Percentiles rank a stretch among this genome's conserved stretches.
phyloP scores from a whole-genome alignment of 2,329 filamentous ascomycete species.

The Hymenoscyphus repandus region DNA sequence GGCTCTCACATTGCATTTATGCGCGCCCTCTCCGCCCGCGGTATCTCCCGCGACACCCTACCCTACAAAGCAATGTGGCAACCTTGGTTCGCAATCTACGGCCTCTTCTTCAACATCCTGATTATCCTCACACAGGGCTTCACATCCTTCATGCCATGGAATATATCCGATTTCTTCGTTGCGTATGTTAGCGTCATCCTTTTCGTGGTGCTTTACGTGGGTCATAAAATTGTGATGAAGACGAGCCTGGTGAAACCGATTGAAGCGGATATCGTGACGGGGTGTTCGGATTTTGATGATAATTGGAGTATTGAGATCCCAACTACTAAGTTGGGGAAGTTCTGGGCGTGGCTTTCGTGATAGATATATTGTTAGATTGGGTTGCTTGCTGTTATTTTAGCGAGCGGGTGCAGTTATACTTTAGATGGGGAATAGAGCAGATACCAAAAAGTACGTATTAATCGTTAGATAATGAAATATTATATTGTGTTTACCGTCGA shows the following conservation, averaged over 20 bases:
- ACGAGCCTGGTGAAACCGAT: conserved; percentile 33
- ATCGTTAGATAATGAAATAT: no score
- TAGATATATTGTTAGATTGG: neutral
- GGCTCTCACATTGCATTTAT: conserved; percentile 61
- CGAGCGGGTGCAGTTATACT: no score
- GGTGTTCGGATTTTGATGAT: conserved; percentile 32
- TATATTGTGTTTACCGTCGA: no score
- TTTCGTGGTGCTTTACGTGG: conserved; percentile 53
- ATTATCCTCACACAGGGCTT: conserved; percentile 67
- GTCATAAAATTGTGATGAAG: conserved; percentile 48
- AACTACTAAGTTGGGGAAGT: conserved; percentile 21
- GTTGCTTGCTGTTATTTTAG: no score
- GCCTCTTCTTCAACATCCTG: conserved; percentile 58
- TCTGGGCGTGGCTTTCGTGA: conserved; percentile 21
- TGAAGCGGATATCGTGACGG: conserved; percentile 40
- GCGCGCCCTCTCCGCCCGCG: conserved; percentile 50
- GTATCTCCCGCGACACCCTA: conserved; percentile 50
- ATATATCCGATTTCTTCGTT: conserved; percentile 55
- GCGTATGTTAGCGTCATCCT: conserved; percentile 61
- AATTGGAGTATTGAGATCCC: conserved; percentile 32
- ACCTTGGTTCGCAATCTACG: conserved; percentile 61
- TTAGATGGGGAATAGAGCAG: no score
- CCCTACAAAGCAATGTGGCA: conserved; percentile 58
- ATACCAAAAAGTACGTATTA: no score
- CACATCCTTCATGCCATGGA: conserved; percentile 61